Evolutionary conservation across 2,329 filamentous ascomycete genomes (phyloP), one percentile per base, ranked within the genome.

Genomic region (Colletotrichum tabaci): DNA sequence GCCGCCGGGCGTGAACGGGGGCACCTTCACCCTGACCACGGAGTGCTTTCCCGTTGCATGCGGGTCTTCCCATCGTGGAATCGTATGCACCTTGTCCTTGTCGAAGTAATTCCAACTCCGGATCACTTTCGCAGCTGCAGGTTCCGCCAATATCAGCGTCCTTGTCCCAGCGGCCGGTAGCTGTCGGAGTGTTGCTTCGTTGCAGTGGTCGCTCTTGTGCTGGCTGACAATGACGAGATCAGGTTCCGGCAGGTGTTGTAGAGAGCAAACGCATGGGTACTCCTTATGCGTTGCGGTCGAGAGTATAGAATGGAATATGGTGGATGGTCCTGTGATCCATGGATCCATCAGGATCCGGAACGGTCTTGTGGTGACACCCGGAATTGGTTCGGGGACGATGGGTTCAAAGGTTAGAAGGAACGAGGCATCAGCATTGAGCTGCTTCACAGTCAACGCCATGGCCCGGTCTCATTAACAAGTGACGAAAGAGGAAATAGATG

Each of bases 281-380:
- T 84, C 79, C 53, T 84, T 89, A 73, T 90, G 90, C 56, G 84
- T 85, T 2, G 90, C 87, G 49, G 86, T 86, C 23, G 90, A 90
- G 79, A 93, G 90, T 76, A 85, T 87, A 38, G 88, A 84, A 76
- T 90, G 89, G 75, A 89, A 85, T 73, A 91, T 87, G 64, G 87
- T 88, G 13, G 90, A 89, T 4, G 87, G 82, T 0, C 90, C 90
- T 13, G 85, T 84, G 42, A 94, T 85, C 90, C 92, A 94, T 4
- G 93, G 93, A 78, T 95, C 92, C 61, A 94, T 81, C 50, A 95
- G 85, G 64, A 95, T 87, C 18, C 88, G 90, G 79, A 92, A 94
- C 4, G 87, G 85, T 61, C 84, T 84, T 15, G 85, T 84, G 40
- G 82, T 82, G 62, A 78, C 62, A 66, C 75, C 70, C 61, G 80